A percentile compares a stretch with the other conserved stretches of the same genome.
These are phyloP conservation scores for Linnemannia exigua DNA, from an alignment of 192 early-diverging fungal genomes.

Conservation along the genomic window DNA sequence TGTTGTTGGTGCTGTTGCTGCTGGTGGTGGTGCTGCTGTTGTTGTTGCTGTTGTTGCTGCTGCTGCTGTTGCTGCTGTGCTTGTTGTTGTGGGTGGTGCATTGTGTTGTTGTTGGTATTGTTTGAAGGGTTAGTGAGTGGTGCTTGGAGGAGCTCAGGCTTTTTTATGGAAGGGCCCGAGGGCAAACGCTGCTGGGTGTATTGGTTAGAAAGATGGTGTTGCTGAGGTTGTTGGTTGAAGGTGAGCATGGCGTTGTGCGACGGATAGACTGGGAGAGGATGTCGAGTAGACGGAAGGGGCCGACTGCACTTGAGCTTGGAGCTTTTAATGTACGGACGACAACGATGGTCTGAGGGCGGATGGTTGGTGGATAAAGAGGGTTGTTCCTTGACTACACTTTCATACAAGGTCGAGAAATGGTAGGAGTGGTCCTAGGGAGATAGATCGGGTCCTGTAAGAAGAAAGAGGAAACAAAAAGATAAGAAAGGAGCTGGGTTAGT, in stretches of 20 bases:
- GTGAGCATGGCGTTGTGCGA: conserved; percentile 50
- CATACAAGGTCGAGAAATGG: conserved; percentile 40
- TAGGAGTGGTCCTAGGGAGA: conserved; percentile 1
- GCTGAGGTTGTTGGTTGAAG: conserved; percentile 47
- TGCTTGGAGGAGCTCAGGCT: conserved; percentile 39
- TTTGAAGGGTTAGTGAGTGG: conserved; percentile 18
- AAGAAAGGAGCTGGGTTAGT: conserved; percentile 1
- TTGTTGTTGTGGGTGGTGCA: conserved; percentile 31
- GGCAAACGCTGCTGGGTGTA: conserved; percentile 41
- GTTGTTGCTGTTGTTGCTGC: conserved; percentile 14
- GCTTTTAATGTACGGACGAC: background rate
- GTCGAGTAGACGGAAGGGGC: conserved; percentile 18
- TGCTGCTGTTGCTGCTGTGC: conserved; percentile 27
- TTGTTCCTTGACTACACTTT: conserved; percentile 25
- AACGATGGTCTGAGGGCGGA: conserved; percentile 5
- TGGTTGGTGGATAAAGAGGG: conserved; percentile 20
- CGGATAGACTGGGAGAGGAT: conserved; percentile 2
- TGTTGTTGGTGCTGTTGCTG: conserved; percentile 16
- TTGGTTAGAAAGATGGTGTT: conserved; percentile 54
- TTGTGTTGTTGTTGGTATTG: conserved; percentile 20
- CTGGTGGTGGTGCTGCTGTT: conserved; percentile 4
- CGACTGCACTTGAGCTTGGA: conserved; percentile 6
- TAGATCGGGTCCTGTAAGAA: conserved; percentile 4
- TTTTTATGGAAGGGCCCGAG: conserved; percentile 26
- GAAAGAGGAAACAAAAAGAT: background rate